Conservation (phyloP, 2,329 filamentous ascomycete species). For the Colletotrichum limetticola region DNA sequence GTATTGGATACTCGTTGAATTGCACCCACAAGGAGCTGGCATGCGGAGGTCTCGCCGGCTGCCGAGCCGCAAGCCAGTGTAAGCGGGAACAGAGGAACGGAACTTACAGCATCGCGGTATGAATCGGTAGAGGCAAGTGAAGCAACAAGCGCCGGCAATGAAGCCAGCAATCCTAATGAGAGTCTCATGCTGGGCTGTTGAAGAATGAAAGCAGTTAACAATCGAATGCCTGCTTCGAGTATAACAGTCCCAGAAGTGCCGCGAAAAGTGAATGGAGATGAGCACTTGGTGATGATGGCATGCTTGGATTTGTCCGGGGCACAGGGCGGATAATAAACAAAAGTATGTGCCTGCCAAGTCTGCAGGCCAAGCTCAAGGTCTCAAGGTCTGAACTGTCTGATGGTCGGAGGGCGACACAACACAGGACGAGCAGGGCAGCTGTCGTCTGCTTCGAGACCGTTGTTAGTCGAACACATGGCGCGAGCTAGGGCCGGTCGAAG, state of each 20-base stretch:
- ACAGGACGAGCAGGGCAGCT: neutral
- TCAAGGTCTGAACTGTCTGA: neutral
- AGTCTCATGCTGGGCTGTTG: conserved; percentile 26
- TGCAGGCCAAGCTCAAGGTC: neutral
- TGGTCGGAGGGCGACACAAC: neutral
- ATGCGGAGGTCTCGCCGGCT: neutral
- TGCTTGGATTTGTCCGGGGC: neutral
- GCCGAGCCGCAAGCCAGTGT: neutral
- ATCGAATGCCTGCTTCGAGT: conserved; percentile 20
- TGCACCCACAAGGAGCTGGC: neutral
- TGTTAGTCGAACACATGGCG: conserved; percentile 9
- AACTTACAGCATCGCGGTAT: conserved; percentile 34
- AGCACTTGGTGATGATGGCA: neutral
- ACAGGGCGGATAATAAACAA: conserved; percentile 28
- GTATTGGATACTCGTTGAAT: neutral
- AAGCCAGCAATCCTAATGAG: conserved; percentile 29
- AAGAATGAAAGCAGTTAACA: neutral
- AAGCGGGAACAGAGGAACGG: neutral
- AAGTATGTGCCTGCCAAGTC: conserved; percentile 14
- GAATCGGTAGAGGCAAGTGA: conserved; percentile 35
- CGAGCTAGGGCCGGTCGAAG: conserved; percentile 18
- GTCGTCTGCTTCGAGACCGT: conserved; percentile 11
- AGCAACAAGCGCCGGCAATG: conserved; percentile 33
- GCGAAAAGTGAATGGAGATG: neutral
- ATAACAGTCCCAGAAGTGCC: conserved; percentile 5